Evolutionary conservation across 2,329 filamentous ascomycete genomes (phyloP).

Genomic region (Aureobasidium sp.): DNA sequence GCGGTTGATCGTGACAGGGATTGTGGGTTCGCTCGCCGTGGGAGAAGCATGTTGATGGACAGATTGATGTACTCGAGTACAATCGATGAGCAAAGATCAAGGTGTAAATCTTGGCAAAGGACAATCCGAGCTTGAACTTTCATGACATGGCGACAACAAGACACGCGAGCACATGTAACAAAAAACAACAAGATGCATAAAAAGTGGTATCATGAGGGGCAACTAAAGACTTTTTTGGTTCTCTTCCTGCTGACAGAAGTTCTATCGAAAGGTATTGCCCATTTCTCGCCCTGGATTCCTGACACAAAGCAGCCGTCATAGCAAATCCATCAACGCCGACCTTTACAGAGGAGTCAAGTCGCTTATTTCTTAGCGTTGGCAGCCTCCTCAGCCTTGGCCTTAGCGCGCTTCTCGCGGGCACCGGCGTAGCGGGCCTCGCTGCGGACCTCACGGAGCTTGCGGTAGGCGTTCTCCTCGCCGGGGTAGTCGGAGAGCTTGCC

Average conservation of each 20-base stretch:
- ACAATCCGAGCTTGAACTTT: not conserved
- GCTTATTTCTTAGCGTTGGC: slow-evolving; percentile 72
- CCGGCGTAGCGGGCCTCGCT: slow-evolving; percentile 75
- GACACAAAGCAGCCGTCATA: slow-evolving; percentile 16
- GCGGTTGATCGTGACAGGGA: not conserved
- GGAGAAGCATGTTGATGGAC: not conserved
- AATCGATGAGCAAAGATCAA: not conserved
- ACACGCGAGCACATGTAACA: not conserved
- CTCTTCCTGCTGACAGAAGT: slow-evolving; percentile 14
- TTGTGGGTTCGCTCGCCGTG: not conserved
- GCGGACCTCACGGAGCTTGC: slow-evolving; percentile 75
- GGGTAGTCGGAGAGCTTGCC: slow-evolving; percentile 64
- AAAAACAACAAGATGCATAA: slow-evolving; percentile 5
- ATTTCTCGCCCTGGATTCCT: slow-evolving; percentile 1
- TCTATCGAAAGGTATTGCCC: slow-evolving; percentile 5
- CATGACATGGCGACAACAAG: not conserved
- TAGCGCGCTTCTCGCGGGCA: slow-evolving; percentile 85
- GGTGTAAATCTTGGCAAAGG: not conserved
- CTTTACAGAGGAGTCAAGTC: not conserved
- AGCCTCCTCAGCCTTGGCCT: slow-evolving; percentile 79
- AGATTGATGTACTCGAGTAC: too few species aligned
- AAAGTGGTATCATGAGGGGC: slow-evolving; percentile 16
- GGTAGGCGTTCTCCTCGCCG: slow-evolving; percentile 79
- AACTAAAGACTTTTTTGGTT: slow-evolving; percentile 17
- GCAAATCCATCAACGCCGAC: slow-evolving; percentile 14